Base-by-base conservation (phyloP, 805 yeast species). In the Candida glaebosa region DNA sequence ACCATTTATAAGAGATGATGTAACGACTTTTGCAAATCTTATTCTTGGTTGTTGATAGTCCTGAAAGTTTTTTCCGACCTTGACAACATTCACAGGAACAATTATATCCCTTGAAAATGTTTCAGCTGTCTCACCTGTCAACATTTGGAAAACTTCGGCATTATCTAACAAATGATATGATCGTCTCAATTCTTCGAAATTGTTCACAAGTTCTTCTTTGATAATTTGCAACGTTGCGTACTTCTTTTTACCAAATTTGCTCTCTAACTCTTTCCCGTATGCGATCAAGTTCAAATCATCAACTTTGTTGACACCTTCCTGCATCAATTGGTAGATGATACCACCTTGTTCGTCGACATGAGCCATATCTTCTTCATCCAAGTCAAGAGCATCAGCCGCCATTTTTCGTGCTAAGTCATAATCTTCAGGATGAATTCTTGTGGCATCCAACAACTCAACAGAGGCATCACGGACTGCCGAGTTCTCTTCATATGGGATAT, bases 341-440 rank as follows among this genome's bases (percentile, higher is more conserved):
- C 90, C 90, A 37, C 90, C 93, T 45, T 84, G 85, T 46, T 81
- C 84, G 56, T 87, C 90, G 36, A 83, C 61, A 42, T 84, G 90
- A 2, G 82, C 84, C 55, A 87, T 73, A 49, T 89, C 96, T 61
- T 91, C 98, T 54, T 95, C 99, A 53, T 89, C 96, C 49, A 90
- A 76, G 59, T 91, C 99, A 49, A 93, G 74, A 2, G 99, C 98
- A 69, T 93, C 99, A 1, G 96, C 93, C 5, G 97, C 98, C 90
- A 93, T 93, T 61, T 93, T 93, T 38, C 93, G 79, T 3, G 97
- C 98, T 51, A 93, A 73, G 49, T 87, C 96, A 60, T 93, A 93
- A 65, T 93, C 99, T 63, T 93, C 98, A 5, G 98, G 98, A 55
- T 93, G 99, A 36, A 93, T 89, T 67, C 99, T 79, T 0, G 99